Conservation (phyloP, 2,329 filamentous ascomycete genomes). For the Alternaria incomplexa region DNA sequence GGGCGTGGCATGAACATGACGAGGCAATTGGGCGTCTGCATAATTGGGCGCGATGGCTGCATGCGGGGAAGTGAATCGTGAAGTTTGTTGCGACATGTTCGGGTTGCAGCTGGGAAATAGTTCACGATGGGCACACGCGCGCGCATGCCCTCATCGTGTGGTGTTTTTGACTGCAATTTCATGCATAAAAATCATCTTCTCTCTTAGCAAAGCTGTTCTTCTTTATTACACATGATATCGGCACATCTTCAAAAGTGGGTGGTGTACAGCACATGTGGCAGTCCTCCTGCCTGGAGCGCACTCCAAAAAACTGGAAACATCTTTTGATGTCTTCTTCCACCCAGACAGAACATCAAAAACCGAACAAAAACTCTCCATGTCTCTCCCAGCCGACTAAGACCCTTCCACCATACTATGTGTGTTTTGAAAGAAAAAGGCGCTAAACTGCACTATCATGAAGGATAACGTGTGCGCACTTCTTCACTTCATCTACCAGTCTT, state of each 20-base stretch:
- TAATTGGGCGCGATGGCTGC: not conserved
- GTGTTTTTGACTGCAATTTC: not conserved
- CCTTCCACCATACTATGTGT: not conserved
- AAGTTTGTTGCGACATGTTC: not conserved
- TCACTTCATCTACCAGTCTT: not conserved
- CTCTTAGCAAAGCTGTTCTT: not conserved
- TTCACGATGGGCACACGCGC: not conserved
- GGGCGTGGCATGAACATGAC: not conserved
- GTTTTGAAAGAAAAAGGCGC: too few species aligned
- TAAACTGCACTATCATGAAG: too few species aligned
- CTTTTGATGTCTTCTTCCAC: not conserved
- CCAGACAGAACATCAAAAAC: not conserved
- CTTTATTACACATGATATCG: accelerated
- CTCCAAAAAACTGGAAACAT: accelerated
- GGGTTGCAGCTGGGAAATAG: not conserved
- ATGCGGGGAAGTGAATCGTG: not conserved
- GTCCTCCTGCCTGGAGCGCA: not conserved
- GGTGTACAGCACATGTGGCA: not conserved
- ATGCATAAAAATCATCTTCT: not conserved
- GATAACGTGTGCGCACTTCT: not conserved
- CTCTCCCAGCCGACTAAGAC: not conserved
- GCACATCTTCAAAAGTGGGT: not conserved
- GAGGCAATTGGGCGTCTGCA: not conserved
- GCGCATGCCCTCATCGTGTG: not conserved
- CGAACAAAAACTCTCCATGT: too few species aligned